Base-by-base conservation (phyloP, 495 filamentous ascomycete species). In the Staphylotrichum longicolle region DNA sequence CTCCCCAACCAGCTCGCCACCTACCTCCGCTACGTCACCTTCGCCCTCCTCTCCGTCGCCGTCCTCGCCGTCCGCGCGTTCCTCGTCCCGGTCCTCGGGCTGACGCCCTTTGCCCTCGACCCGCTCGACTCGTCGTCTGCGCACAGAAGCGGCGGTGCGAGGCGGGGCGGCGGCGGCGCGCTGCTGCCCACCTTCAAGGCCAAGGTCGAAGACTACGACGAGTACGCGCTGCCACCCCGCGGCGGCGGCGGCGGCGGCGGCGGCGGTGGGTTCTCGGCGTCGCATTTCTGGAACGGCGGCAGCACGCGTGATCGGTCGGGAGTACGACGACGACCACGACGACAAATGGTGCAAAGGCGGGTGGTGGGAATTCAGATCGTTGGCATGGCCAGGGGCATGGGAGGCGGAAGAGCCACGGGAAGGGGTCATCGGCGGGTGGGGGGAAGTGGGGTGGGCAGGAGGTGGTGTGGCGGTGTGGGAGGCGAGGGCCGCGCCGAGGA, bases 1-100 rank as follows among this genome's bases (percentile, higher is more conserved):
- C 83, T 99, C 6, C 95, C 95, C 2, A 89, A 91, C 70, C 92
- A 97, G 67, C 79, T 96, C 3, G 78, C 78, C 8, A 91, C 92
- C 49, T 95, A 92, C 75, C 83, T 92, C 47, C 81, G 82, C 60
- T 99, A 99, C 70, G 82, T 74, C 52, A 71, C 77, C 9, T 74
- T 93, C 32, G 75, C 88, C 1, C 75, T 77, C 7, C 14, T 91
- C 9, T 90, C 83, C 7, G 52, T 94, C 4, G 53, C 79, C 34
- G 33, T 84, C 9, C 82, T 96, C 27, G 66, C 85, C 45, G 67
- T 84, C 30, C 81, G 87, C 51, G 84, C 91, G 11, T 72, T 87
- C 41, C 72, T 87, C 63, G 73, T 85, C 1, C 80, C 80, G 14
- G 54, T 77, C 20, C 65, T 80, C 5, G 72, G 75, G 15, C 72